phyloP scores from a whole-genome alignment of 2,329 filamentous ascomycete species.

The Aaosphaeria pasadenensis region DNA sequence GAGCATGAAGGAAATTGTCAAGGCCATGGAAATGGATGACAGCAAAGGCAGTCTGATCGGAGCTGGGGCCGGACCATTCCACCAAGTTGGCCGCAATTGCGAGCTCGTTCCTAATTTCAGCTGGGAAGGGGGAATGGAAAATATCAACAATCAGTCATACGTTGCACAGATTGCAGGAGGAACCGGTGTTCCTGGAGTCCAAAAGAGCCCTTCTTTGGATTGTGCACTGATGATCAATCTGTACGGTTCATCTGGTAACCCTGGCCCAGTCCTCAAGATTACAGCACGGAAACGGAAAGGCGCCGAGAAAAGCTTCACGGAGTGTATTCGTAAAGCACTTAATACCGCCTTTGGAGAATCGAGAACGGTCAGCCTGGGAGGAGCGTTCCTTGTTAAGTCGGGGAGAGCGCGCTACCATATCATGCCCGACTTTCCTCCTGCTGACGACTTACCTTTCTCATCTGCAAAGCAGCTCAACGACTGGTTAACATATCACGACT shows the following conservation, averaged over 20 bases:
- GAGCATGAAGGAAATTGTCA: conserved; percentile 6
- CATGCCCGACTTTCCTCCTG: conserved; percentile 15
- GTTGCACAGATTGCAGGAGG: conserved; percentile 8
- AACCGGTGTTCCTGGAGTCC: conserved; percentile 3
- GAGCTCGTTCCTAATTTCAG: conserved; percentile 12
- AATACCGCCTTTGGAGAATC: conserved; percentile 4
- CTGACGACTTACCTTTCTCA: conserved; percentile 5
- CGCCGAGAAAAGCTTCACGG: conserved; percentile 9
- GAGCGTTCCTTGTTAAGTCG: conserved; percentile 10
- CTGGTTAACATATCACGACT: conserved; percentile 14
- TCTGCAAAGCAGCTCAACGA: conserved; percentile 2
- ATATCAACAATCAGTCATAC: conserved; percentile 6
- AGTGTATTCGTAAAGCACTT: conserved; percentile 10
- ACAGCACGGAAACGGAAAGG: conserved; percentile 9
- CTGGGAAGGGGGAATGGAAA: conserved; percentile 4
- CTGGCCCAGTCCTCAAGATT: conserved; percentile 10
- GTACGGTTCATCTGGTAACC: conserved; percentile 8
- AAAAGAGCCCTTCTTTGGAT: conserved; percentile 8
- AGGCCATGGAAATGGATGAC: conserved; percentile 11
- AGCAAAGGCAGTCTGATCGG: conserved; percentile 10
- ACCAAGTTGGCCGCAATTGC: conserved; percentile 12
- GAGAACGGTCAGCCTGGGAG: conserved; percentile 10
- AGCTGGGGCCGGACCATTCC: conserved; percentile 14
- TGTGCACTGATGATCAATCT: conserved; percentile 17
- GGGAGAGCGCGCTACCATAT: conserved; percentile 11